phyloP scores from a whole-genome alignment of 257 asterid genomes.

The Solanum tacnaense region DNA sequence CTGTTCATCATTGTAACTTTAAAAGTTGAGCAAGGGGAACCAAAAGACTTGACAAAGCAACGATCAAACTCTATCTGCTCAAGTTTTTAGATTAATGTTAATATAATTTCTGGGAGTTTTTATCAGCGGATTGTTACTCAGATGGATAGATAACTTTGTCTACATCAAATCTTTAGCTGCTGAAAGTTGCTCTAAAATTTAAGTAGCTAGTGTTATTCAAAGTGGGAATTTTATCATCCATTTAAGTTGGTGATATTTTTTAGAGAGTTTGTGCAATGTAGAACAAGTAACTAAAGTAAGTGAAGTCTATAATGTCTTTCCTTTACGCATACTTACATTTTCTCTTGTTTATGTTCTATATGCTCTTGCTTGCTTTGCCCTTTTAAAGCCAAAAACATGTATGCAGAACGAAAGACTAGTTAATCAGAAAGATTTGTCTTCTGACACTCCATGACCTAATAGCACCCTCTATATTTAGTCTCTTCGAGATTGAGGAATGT shows the following conservation, averaged over 20 bases:
- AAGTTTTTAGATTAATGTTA: neutral
- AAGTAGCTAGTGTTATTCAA: neutral
- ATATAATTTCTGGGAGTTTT: neutral
- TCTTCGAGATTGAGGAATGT: neutral
- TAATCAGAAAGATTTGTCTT: neutral
- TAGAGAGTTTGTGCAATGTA: neutral
- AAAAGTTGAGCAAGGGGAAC: neutral
- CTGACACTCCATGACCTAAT: neutral
- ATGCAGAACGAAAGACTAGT: neutral
- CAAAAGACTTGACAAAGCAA: neutral
- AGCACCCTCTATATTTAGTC: neutral
- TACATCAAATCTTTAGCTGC: neutral
- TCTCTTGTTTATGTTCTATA: neutral
- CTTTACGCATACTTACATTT: neutral
- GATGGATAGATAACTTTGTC: neutral
- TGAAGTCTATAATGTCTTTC: neutral
- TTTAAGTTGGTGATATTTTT: neutral
- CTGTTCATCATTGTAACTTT: neutral
- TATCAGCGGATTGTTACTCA: neutral
- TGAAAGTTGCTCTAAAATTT: neutral
- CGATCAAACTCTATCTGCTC: neutral
- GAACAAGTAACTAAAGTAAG: neutral
- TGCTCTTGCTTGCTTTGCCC: neutral
- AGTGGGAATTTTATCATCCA: neutral
- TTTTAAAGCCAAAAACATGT: neutral